Percentiles rank a stretch among this genome's conserved stretches.
Conservation (phyloP, 176 grass and related monocot genomes). For the Elaeis guineensis region DNA sequence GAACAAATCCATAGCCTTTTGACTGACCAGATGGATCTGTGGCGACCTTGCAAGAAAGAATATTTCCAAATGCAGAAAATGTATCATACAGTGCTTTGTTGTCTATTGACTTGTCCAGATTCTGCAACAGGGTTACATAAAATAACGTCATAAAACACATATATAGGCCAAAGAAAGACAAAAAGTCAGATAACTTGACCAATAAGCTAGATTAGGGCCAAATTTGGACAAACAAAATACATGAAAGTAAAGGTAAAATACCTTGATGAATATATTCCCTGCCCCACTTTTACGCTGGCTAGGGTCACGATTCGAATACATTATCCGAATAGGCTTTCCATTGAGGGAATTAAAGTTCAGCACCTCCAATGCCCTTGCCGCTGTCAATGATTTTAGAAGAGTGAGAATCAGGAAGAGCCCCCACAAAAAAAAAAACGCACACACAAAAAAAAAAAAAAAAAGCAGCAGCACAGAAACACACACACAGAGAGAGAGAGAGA, state of each 20-base stretch:
- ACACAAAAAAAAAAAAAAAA: no score
- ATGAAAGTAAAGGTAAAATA: not conserved
- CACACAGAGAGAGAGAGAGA: no score
- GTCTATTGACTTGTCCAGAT: constrained; percentile 82
- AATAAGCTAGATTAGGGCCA: no score
- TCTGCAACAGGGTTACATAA: constrained; percentile 34
- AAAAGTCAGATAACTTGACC: no score
- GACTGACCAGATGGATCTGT: constrained; percentile 69
- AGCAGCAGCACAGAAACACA: no score
- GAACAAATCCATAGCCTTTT: constrained; percentile 94
- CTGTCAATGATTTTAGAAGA: not conserved
- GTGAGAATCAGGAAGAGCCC: no score
- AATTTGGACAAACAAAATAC: not conserved
- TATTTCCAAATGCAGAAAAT: constrained; percentile 73
- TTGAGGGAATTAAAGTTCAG: constrained; percentile 3
- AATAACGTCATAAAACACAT: not conserved
- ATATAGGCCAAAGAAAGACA: not conserved
- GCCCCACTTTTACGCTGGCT: constrained; percentile 10
- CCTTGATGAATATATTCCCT: constrained; percentile 20
- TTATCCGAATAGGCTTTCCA: constrained; percentile 19
- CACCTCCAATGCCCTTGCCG: constrained; percentile 12
- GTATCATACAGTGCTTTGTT: constrained; percentile 73
- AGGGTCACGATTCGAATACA: constrained; percentile 17
- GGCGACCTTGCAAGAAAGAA: constrained; percentile 93
- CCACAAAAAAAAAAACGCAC: no score